Conservation (phyloP, 129 eudicot species). For the Pulicaria dysenterica region DNA sequence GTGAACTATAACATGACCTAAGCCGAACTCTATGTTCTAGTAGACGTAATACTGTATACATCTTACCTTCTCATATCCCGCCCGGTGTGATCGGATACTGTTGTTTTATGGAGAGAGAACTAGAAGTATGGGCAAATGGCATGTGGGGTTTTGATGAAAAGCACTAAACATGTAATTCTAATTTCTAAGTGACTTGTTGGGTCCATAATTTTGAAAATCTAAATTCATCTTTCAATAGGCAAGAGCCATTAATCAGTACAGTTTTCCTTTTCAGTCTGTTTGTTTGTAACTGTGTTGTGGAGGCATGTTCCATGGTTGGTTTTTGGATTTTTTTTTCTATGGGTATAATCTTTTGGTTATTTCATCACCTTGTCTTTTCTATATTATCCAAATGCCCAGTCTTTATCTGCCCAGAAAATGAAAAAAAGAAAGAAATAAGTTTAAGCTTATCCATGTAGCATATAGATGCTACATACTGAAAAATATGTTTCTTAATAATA, state of each 20-base stretch:
- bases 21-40: too few relatives aligned
- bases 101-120: not conserved
- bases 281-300: conserved; percentile 13
- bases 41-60: too few relatives aligned
- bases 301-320: conserved; percentile 20
- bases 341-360: conserved; percentile 3
- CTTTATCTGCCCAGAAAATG: not conserved
- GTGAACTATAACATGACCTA: too few relatives aligned
- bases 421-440: not conserved
- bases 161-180: not conserved
- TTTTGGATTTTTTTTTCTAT: not conserved
- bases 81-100: too few relatives aligned
- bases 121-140: conserved; percentile 4
- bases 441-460: not conserved
- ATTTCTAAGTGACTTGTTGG: not conserved
- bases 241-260: conserved; percentile 12
- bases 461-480: not conserved
- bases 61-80: too few relatives aligned
- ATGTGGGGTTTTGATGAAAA: conserved; percentile 13
- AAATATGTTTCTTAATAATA: too few relatives aligned
- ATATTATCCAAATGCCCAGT: not conserved
- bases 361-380: conserved; percentile 1
- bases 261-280: not conserved
- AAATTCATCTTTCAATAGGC: conserved; percentile 10
- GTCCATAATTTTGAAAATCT: conserved; percentile 17